Base-by-base conservation (phyloP, 768 basidiomycete genomes). In the Astraeus odoratus region DNA sequence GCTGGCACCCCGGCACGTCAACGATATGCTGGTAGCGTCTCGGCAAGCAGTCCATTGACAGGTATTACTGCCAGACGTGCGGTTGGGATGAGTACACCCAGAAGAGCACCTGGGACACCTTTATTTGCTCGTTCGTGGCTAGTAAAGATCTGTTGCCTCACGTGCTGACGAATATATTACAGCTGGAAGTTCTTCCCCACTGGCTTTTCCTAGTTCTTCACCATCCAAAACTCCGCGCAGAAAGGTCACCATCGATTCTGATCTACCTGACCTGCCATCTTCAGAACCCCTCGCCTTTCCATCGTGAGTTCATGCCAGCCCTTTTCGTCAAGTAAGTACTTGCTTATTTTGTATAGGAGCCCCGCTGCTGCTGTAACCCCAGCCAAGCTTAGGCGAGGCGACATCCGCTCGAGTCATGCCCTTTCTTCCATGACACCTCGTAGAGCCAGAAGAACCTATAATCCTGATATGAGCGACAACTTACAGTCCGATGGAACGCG, bases 321-420 rank as follows among this genome's bases (percentile, higher is more conserved):
- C 29, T 47, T 46, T 1, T 15, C n/a, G n/a, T n/a, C n/a, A n/a
- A n/a, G n/a, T n/a, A n/a, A n/a, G 27, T 3, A 10, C 19, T 25
- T 30, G 5, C 16, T 40, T 39, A 29, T 39, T 6, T 1, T 30
- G 15, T 29, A 35, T 52, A 81, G 80, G 63, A 80, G 75, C 52
- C 81, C 80, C 13, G 59, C 67, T 4, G 57, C 60, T 24, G 63
- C 40, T 54, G 71, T 73, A 7, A 86, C 87, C 0, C 87, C 79
- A 18, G 65, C 80, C 12, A 79, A 74, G 57, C 85, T 85, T 53
- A 75, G 81, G 26, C 78, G 93, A 27, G 92, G 93, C 3, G 93
- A 96, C 55, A 94, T 96, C 30, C 91, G 94, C 59, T 92, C 92
- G 5, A 84, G 88, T 10, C 63, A 83, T 38, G 67, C 76, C 46